Conservation (phyloP, 805 yeast species). For the Kodamaea leandrae region DNA sequence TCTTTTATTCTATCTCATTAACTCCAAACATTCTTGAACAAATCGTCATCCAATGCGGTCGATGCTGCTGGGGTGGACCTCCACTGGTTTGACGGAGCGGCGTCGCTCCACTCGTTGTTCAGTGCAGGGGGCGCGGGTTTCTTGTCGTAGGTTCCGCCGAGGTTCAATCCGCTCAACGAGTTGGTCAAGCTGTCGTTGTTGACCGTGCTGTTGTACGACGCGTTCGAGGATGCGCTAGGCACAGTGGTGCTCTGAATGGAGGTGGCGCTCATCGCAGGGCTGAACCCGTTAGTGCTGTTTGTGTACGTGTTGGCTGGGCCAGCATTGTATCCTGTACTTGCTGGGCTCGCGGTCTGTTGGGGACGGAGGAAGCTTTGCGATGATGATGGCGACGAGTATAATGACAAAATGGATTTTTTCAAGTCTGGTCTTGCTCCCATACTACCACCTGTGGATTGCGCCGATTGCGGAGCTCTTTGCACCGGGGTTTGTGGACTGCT, state of each 20-base stretch:
- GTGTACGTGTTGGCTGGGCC: conserved; percentile 13
- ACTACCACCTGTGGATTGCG: conserved; percentile 38
- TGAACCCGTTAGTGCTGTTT: conserved; percentile 1
- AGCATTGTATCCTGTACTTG: too few species aligned
- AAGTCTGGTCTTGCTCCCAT: conserved; percentile 66
- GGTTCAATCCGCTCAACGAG: conserved; percentile 23
- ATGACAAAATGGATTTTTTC: conserved; percentile 85
- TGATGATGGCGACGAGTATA: conserved; percentile 64
- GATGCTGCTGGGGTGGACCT: conserved; percentile 13
- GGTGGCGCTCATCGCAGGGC: conserved; percentile 5
- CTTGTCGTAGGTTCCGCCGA: conserved; percentile 11
- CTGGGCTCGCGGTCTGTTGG: conserved; percentile 13
- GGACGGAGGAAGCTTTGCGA: conserved; percentile 37
- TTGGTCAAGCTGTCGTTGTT: conserved; percentile 15
- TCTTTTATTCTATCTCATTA: conserved; percentile 18
- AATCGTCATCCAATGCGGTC: conserved; percentile 51
- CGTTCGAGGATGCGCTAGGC: conserved; percentile 6
- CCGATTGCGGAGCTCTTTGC: conserved; percentile 20
- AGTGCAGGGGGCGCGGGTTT: conserved; percentile 11
- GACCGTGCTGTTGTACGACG: conserved; percentile 6
- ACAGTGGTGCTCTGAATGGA: conserved; percentile 18
- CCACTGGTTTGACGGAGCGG: conserved; percentile 9
- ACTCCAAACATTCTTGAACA: conserved; percentile 69
- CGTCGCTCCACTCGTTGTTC: conserved; percentile 38
- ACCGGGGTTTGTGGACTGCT: conserved; percentile 12